Percentiles rank a stretch among this genome's conserved stretches.
Evolutionary conservation across 192 early-diverging fungal genomes (phyloP).

Genomic region (Podila verticillata): DNA sequence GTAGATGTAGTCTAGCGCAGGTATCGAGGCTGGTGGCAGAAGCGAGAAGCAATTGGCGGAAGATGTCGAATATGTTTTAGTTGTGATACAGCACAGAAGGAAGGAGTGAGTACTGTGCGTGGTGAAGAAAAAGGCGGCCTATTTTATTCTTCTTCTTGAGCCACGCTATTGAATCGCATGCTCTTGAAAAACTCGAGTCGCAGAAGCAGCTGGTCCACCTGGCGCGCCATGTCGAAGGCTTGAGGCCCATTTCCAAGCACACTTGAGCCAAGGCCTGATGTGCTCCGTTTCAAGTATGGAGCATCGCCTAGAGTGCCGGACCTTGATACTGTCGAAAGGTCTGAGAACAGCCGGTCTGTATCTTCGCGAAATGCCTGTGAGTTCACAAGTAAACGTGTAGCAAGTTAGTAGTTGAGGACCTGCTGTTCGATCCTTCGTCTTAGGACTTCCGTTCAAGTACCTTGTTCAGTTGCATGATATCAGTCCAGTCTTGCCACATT

Average conservation of each 20-base stretch:
- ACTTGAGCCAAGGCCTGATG: constrained; percentile 30
- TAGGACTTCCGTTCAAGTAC: neutral
- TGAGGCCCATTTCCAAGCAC: constrained; percentile 24
- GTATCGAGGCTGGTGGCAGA: no score
- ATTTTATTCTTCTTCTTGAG: neutral
- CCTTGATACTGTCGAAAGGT: constrained; percentile 22
- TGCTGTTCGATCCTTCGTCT: no score
- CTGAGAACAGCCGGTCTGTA: constrained; percentile 12
- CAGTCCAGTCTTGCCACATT: constrained; percentile 43
- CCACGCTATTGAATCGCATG: constrained; percentile 21
- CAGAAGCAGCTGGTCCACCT: constrained; percentile 38
- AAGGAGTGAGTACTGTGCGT: no score
- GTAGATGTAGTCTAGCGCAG: no score
- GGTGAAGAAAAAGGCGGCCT: no score
- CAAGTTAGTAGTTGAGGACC: no score
- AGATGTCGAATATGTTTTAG: no score
- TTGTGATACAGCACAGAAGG: no score
- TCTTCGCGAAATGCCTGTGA: constrained; percentile 31
- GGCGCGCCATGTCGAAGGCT: constrained; percentile 25
- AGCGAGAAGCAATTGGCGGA: no score
- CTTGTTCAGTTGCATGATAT: constrained; percentile 22
- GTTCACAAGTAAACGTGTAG: neutral
- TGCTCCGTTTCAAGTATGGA: constrained; percentile 24
- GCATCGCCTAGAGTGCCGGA: constrained; percentile 30
- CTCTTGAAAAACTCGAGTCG: constrained; percentile 41